phyloP scores from a whole-genome alignment of 306 rosid genomes.

The Trifolium subterraneum region DNA sequence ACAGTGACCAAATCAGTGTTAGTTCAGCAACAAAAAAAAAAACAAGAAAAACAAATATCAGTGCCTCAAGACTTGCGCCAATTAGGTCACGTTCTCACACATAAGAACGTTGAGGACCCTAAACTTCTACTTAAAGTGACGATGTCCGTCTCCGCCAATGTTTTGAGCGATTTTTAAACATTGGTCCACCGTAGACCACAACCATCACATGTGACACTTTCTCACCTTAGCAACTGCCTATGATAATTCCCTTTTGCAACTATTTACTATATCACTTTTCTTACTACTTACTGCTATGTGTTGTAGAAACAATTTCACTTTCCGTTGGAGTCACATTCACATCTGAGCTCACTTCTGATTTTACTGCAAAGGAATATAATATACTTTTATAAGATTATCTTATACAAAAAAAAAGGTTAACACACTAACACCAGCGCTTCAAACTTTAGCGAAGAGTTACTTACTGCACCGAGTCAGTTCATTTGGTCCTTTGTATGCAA shows the following conservation, averaged over 20 bases:
- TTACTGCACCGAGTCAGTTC: slow-evolving; percentile 52
- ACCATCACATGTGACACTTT: background rate
- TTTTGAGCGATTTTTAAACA: background rate
- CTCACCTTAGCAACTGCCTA: background rate
- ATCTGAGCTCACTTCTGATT: slow-evolving; percentile 34
- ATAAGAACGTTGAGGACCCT: background rate
- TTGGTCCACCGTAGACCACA: background rate
- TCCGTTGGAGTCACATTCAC: slow-evolving; percentile 17
- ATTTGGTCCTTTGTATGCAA: slow-evolving; percentile 59
- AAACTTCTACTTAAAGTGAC: background rate
- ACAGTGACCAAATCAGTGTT: background rate
- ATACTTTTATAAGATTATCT: background rate
- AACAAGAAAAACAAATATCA: background rate
- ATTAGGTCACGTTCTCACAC: background rate
- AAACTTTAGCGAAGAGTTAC: slow-evolving; percentile 23
- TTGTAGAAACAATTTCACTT: slow-evolving; percentile 33
- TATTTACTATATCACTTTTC: background rate
- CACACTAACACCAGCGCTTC: background rate
- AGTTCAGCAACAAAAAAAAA: background rate
- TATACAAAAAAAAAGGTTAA: background rate
- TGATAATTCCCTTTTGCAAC: slow-evolving; percentile 2
- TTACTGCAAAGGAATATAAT: slow-evolving; percentile 41
- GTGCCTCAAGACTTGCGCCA: background rate
- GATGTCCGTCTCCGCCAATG: background rate
- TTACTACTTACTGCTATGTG: slow-evolving; percentile 28